These are phyloP conservation scores for Trifolium repens DNA, from an alignment of 306 rosid genomes.

Conservation along the genomic window DNA sequence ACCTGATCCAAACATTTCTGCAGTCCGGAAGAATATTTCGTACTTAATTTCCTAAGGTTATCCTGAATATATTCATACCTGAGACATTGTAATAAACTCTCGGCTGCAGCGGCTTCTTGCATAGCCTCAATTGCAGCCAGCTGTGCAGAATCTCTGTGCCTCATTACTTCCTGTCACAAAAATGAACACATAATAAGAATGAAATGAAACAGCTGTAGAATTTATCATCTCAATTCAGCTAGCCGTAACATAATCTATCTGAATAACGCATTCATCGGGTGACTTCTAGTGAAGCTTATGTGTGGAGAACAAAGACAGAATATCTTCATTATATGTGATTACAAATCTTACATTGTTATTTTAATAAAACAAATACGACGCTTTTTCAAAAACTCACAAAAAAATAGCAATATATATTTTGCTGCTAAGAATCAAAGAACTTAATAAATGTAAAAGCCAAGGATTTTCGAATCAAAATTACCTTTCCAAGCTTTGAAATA, in stretches of 20 bases:
- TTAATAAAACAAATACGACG: background rate
- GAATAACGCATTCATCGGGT: conserved; percentile 10
- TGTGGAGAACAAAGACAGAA: conserved; percentile 13
- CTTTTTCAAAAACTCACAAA: background rate
- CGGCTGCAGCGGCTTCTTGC: conserved; percentile 94
- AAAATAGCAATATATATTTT: conserved; percentile 7
- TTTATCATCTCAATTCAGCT: conserved; percentile 27
- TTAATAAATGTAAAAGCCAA: conserved; percentile 34
- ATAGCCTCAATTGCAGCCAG: conserved; percentile 88
- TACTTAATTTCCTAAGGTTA: conserved; percentile 22
- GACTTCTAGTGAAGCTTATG: background rate
- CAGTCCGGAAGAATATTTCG: conserved; percentile 15
- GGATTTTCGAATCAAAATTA: conserved; percentile 45
- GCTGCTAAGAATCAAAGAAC: conserved; percentile 21
- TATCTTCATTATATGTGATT: background rate
- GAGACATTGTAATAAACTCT: conserved; percentile 80
- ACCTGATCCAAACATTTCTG: conserved; percentile 23
- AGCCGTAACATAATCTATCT: conserved; percentile 16
- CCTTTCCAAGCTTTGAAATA: conserved; percentile 95
- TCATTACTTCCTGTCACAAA: conserved; percentile 78
- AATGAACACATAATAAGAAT: conserved; percentile 35
- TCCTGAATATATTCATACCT: conserved; percentile 57
- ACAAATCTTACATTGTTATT: background rate
- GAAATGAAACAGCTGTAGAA: conserved; percentile 15
- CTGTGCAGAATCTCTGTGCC: conserved; percentile 91